Conservation (phyloP, 257 asterid genomes). For the Solanum pennellii region DNA sequence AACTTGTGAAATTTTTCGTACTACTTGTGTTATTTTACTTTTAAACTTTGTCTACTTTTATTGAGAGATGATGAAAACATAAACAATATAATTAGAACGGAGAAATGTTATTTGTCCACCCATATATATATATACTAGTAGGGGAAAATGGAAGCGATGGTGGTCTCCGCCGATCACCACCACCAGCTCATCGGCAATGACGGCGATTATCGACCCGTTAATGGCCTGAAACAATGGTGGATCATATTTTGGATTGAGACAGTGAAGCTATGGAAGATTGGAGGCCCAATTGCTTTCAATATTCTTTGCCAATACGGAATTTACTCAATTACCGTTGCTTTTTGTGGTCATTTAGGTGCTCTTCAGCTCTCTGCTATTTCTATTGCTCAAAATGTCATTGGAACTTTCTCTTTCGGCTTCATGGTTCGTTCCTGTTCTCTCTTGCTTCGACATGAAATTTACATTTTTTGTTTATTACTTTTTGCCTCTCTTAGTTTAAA, state of each 20-base stretch:
- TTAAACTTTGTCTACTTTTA: too few relatives aligned
- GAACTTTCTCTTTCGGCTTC: not conserved
- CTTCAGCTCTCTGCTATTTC: constrained; percentile 54
- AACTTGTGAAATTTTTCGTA: too few relatives aligned
- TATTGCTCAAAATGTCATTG: constrained; percentile 43
- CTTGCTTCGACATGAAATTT: too few relatives aligned
- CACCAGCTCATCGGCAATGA: constrained; percentile 24
- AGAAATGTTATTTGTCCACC: too few relatives aligned
- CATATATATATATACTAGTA: too few relatives aligned
- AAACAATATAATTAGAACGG: too few relatives aligned
- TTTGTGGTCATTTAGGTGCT: constrained; percentile 68
- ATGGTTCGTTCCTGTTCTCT: too few relatives aligned
- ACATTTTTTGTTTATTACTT: too few relatives aligned
- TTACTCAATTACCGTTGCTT: constrained; percentile 35
- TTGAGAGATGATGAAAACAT: too few relatives aligned
- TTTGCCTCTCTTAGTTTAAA: too few relatives aligned
- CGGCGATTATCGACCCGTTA: constrained; percentile 48
- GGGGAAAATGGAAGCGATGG: too few relatives aligned
- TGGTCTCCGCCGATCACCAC: not conserved
- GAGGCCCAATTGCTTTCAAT: constrained; percentile 60
- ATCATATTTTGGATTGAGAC: constrained; percentile 43
- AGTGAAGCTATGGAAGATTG: constrained; percentile 44
- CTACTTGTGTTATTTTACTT: too few relatives aligned
- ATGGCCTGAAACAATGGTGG: constrained; percentile 32
- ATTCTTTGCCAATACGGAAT: constrained; percentile 32